Conservation (phyloP, 2,329 filamentous ascomycete genomes). For the Penicillium sp. region DNA sequence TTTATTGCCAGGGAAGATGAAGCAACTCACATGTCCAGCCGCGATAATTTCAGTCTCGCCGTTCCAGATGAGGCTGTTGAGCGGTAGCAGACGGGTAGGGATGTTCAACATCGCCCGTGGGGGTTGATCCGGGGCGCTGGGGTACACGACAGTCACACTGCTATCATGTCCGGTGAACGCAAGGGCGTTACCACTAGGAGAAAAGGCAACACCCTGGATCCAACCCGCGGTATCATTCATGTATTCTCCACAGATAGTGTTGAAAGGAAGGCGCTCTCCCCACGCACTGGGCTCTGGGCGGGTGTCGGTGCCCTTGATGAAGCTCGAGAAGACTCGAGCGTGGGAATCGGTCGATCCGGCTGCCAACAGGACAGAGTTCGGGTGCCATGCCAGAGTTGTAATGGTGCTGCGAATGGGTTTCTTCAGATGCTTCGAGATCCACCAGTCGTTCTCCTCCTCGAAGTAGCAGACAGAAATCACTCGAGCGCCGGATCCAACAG, state of each 20-base stretch:
- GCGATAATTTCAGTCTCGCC: conserved; percentile 90
- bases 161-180: conserved; percentile 95
- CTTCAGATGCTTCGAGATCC: conserved; percentile 99
- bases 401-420: conserved; percentile 98
- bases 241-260: conserved; percentile 96
- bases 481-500: conserved; percentile 90
- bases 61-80: conserved; percentile 90
- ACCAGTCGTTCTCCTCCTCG: conserved; percentile 99
- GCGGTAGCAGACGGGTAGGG: conserved; percentile 84
- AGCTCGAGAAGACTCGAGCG: conserved; percentile 88
- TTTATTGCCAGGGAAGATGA: neutral
- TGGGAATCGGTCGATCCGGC: conserved; percentile 97
- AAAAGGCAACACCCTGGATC: conserved; percentile 92
- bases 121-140: conserved; percentile 83
- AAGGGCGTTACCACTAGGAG: conserved; percentile 85
- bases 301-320: conserved; percentile 91
- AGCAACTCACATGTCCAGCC: conserved; percentile 71
- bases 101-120: conserved; percentile 88
- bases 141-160: conserved; percentile 95
- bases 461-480: conserved; percentile 98
- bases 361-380: conserved; percentile 91
- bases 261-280: conserved; percentile 95
- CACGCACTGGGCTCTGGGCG: conserved; percentile 83
- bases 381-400: conserved; percentile 93
- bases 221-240: conserved; percentile 95